Evolutionary conservation across 345 rosid genomes (phyloP), one percentile per base, ranked within the genome.

Genomic region (Turritis glabra): DNA sequence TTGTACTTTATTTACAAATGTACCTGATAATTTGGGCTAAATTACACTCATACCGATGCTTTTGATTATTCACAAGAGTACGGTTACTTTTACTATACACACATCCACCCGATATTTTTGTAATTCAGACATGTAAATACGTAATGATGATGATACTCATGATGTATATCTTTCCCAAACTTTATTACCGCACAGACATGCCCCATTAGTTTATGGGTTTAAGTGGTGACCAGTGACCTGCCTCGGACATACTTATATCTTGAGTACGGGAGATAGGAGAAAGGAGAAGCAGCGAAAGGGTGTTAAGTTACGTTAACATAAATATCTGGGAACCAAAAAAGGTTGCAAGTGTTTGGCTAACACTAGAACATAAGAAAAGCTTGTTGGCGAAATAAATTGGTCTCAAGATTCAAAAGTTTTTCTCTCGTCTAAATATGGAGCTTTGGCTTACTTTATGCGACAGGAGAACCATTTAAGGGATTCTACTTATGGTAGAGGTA

Each of bases 401-500:
- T 43, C 55, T 22, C 69, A 22, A 44, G 10, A 23, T 52, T 61
- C 50, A 17, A 26, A 46, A 35, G 50, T 61, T 18, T 35, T 41
- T 17, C n/a, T 32, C 46, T 62, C 65, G 3, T 54, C 80, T 76
- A 76, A 59, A 76, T 53, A 54, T 51, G 53, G 64, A 67, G 46
- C 35, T 38, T 18, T 29, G 15, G 33, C 65, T 53, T 53, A 69
- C 73, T 59, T 68, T 29, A 59, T 14, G 41, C 14, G 15, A 60
- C 57, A 41, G 62, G 38, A 22, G 55, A 58, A 75, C 60, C 70
- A 61, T 61, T 32, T 1, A 53, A 2, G 21, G 30, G 25, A 44
- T 27, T 74, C 82, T 79, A 86, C 79, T 85, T 89, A 81, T 86
- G 77, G 84, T 86, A 85, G 37, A 87, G 81, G 81, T 81, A 87